Percentiles rank a stretch among this genome's conserved stretches.
Evolutionary conservation across 108 stramenopile species (phyloP).

Genomic region (Schizochytrium sp.): DNA sequence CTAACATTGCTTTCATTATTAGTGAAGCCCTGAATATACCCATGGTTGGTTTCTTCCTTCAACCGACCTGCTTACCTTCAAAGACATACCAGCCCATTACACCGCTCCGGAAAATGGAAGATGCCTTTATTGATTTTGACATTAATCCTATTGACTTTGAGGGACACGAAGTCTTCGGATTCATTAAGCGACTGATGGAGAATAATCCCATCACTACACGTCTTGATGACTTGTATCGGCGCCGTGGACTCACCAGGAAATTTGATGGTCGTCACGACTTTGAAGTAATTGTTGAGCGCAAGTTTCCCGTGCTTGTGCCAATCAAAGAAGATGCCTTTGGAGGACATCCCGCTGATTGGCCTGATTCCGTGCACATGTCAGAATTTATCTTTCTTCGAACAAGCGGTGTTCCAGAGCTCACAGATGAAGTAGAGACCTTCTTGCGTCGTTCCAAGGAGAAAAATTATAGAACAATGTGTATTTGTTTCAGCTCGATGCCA

Average conservation of each 20-base stretch:
- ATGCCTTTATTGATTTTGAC: background rate
- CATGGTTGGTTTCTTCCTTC: constrained; percentile 60
- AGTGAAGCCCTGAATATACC: constrained; percentile 57
- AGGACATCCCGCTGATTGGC: constrained; percentile 43
- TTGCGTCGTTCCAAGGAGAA: background rate
- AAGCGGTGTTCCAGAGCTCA: background rate
- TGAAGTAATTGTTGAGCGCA: constrained; percentile 25
- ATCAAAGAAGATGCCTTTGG: constrained; percentile 26
- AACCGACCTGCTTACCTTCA: constrained; percentile 50
- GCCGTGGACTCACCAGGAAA: background rate
- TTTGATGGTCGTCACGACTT: constrained; percentile 20
- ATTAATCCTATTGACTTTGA: background rate
- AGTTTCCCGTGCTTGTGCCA: constrained; percentile 21
- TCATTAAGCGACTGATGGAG: constrained; percentile 15
- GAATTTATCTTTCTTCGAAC: constrained; percentile 53
- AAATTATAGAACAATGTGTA: constrained; percentile 4
- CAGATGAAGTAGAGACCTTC: background rate
- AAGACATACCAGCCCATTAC: constrained; percentile 55
- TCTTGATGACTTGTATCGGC: constrained; percentile 42
- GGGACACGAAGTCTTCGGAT: constrained; percentile 42
- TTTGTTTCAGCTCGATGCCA: constrained; percentile 58
- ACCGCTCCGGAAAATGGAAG: background rate
- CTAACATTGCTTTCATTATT: constrained; percentile 32
- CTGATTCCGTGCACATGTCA: constrained; percentile 29
- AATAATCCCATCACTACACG: constrained; percentile 11